A percentile compares a stretch with the other conserved stretches of the same genome.
These are phyloP conservation scores for Hordeum marinum DNA, from an alignment of 176 grass and related monocot species.

Conservation along the genomic window DNA sequence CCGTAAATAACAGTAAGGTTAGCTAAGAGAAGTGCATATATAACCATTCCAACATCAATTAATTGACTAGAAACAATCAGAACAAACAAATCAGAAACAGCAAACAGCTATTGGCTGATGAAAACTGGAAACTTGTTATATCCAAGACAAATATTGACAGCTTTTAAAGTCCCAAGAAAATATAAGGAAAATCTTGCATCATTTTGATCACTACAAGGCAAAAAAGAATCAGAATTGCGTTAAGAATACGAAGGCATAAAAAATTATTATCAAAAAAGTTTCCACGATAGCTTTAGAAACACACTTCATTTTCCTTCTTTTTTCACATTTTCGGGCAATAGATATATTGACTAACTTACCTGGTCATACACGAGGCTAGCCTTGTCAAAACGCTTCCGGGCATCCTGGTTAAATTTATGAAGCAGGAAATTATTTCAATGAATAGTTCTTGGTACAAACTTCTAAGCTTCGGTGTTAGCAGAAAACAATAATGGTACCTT, in stretches of 20 bases:
- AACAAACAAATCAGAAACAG: constrained; percentile 4
- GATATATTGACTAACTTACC: constrained; percentile 37
- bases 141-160: background rate
- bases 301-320: background rate
- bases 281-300: background rate
- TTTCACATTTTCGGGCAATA: background rate
- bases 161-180: background rate
- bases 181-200: background rate
- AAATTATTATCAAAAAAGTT: background rate
- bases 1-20: background rate
- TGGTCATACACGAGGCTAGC: constrained; percentile 91
- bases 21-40: background rate
- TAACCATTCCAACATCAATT: constrained; percentile 9
- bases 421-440: constrained; percentile 19
- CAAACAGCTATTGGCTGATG: background rate
- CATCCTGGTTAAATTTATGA: constrained; percentile 58
- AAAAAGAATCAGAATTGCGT: background rate
- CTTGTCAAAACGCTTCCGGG: constrained; percentile 85
- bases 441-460: constrained; percentile 10
- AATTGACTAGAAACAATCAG: background rate
- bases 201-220: background rate
- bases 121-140: constrained; percentile 1
- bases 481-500: constrained; percentile 58
- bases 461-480: constrained; percentile 8
- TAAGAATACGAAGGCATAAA: background rate